phyloP scores from a whole-genome alignment of 768 basidiomycete species.

The Boletellus ananas region DNA sequence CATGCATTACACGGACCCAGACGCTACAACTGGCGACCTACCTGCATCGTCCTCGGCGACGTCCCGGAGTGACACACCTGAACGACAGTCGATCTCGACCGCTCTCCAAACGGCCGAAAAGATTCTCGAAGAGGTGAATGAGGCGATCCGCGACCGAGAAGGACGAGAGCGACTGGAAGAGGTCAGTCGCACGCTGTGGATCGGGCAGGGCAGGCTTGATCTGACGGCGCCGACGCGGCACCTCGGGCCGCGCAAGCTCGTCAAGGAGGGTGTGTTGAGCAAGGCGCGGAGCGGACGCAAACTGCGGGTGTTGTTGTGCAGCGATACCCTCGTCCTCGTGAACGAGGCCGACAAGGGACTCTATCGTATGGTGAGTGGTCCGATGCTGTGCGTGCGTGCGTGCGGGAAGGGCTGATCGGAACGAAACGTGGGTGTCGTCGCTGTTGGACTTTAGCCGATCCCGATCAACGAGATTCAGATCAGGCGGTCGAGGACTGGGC shows the following conservation, averaged over 20 bases:
- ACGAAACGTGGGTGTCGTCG: background rate
- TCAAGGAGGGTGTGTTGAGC: constrained; percentile 72
- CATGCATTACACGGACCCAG: constrained; percentile 66
- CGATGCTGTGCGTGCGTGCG: background rate
- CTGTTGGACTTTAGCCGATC: constrained; percentile 54
- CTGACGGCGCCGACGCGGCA: constrained; percentile 85
- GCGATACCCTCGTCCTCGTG: constrained; percentile 83
- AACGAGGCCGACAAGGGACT: constrained; percentile 66
- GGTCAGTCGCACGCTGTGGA: constrained; percentile 80
- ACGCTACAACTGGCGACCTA: background rate
- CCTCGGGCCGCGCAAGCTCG: constrained; percentile 73
- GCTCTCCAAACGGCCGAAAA: constrained; percentile 65
- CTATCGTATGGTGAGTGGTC: constrained; percentile 71
- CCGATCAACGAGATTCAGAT: constrained; percentile 65
- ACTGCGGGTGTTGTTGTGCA: constrained; percentile 77
- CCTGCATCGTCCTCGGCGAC: background rate
- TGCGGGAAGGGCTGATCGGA: background rate
- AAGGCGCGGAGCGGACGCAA: constrained; percentile 86
- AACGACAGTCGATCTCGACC: constrained; percentile 49
- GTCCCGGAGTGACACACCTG: constrained; percentile 33
- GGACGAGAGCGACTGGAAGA: constrained; percentile 67
- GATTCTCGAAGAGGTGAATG: constrained; percentile 81
- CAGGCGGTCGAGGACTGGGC: constrained; percentile 44
- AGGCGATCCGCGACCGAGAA: constrained; percentile 82
- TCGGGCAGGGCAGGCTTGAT: constrained; percentile 85